Evolutionary conservation across 176 grass and related monocot genomes (phyloP).

Genomic region (Elymus sibiricus): DNA sequence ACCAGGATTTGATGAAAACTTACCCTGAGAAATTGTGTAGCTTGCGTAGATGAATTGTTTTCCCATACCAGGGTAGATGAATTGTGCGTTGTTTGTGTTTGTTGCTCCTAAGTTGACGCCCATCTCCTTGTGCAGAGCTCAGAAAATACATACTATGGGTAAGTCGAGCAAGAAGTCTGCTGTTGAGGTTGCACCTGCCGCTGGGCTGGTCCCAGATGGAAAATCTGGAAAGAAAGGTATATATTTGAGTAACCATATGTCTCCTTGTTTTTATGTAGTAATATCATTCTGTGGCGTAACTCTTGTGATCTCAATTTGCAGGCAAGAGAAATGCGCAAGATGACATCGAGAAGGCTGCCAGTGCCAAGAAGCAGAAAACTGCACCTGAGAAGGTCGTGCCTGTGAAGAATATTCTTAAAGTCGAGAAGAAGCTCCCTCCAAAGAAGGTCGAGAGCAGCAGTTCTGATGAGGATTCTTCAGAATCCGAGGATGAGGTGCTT

Average conservation of each 20-base stretch:
- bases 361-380: slow-evolving; percentile 69
- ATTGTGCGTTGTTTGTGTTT: background rate
- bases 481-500: slow-evolving; percentile 72
- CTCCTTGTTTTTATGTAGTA: background rate
- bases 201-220: background rate
- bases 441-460: slow-evolving; percentile 65
- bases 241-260: background rate
- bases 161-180: slow-evolving; percentile 44
- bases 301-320: slow-evolving; percentile 11
- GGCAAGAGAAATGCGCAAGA: slow-evolving; percentile 69
- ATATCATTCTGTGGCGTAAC: background rate
- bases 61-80: background rate
- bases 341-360: slow-evolving; percentile 47
- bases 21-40: background rate
- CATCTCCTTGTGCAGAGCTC: slow-evolving; percentile 5
- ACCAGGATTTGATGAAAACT: background rate
- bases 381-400: slow-evolving; percentile 10
- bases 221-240: slow-evolving; percentile 76
- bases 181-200: slow-evolving; percentile 20
- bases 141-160: slow-evolving; percentile 19
- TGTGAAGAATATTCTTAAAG: slow-evolving; percentile 10
- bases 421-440: slow-evolving; percentile 49
- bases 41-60: background rate
- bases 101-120: background rate
- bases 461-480: slow-evolving; percentile 65